phyloP scores from a whole-genome alignment of 2,329 filamentous ascomycete species.

The Hypocrella siamensis region DNA sequence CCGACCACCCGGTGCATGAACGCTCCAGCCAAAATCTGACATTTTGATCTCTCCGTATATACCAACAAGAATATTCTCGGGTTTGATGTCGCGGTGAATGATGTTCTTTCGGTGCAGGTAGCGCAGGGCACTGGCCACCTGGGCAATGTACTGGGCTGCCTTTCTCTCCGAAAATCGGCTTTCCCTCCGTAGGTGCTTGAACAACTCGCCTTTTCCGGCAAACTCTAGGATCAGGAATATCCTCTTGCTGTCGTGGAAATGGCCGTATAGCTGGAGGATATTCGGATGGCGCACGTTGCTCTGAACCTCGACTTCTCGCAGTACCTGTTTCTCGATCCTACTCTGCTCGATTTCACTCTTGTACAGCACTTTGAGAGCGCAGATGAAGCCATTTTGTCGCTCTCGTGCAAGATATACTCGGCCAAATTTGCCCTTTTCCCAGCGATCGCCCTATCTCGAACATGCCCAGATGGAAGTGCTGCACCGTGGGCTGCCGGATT shows the following conservation, averaged over 20 bases:
- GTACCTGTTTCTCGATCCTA: slow-evolving; percentile 53
- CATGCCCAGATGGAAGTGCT: slow-evolving; percentile 32
- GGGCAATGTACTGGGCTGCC: slow-evolving; percentile 55
- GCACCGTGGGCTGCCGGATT: slow-evolving; percentile 1
- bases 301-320: slow-evolving; percentile 59
- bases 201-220: slow-evolving; percentile 48
- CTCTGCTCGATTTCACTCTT: slow-evolving; percentile 52
- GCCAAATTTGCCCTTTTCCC: slow-evolving; percentile 57
- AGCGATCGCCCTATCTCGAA: slow-evolving; percentile 61
- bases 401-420: slow-evolving; percentile 58
- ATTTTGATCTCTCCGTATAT: slow-evolving; percentile 13
- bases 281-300: slow-evolving; percentile 57
- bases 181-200: slow-evolving; percentile 53
- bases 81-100: slow-evolving; percentile 17
- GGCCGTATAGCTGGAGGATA: slow-evolving; percentile 44
- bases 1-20: slow-evolving; percentile 10
- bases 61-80: slow-evolving; percentile 18
- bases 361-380: slow-evolving; percentile 56
- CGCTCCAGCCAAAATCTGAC: slow-evolving; percentile 14
- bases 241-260: slow-evolving; percentile 57
- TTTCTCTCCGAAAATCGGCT: slow-evolving; percentile 52
- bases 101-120: slow-evolving; percentile 15
- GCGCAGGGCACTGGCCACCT: slow-evolving; percentile 37
- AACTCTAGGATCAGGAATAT: slow-evolving; percentile 61
- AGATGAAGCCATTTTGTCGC: slow-evolving; percentile 49